Percentiles rank a stretch among this genome's conserved stretches.
phyloP scores from a whole-genome alignment of 306 rosid species.

The Cotoneaster glaucophyllus region DNA sequence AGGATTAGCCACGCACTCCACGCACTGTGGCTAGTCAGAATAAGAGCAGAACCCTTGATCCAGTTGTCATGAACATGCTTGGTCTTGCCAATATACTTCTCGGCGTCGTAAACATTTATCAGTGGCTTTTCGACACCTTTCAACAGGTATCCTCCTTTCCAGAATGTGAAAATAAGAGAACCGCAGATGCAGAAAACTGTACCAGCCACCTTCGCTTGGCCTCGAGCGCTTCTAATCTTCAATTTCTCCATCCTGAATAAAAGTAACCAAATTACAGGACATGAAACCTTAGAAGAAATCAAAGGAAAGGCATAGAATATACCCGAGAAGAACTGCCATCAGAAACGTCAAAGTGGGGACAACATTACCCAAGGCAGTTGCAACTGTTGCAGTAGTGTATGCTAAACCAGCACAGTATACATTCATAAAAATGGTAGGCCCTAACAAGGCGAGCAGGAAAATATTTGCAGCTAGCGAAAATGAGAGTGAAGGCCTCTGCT shows the following conservation, averaged over 20 bases:
- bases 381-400: conserved; percentile 29
- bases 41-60: conserved; percentile 37
- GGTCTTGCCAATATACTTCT: background rate
- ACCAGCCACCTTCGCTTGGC: conserved; percentile 34
- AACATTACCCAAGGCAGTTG: conserved; percentile 26
- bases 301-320: background rate
- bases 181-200: conserved; percentile 32
- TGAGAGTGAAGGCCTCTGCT: too few species aligned
- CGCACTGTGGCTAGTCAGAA: conserved; percentile 18
- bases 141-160: conserved; percentile 25
- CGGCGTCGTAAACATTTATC: background rate
- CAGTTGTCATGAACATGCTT: conserved; percentile 15
- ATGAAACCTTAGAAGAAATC: background rate
- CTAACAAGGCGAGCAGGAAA: conserved; percentile 25
- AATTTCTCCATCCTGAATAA: conserved; percentile 30
- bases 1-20: conserved; percentile 37
- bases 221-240: conserved; percentile 23
- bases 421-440: conserved; percentile 26
- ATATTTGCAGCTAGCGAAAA: background rate
- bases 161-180: conserved; percentile 30
- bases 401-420: conserved; percentile 24
- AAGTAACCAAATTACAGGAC: background rate
- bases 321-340: conserved; percentile 25
- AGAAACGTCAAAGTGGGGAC: conserved; percentile 30
- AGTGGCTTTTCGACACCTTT: conserved; percentile 19